A percentile compares a stretch with the other conserved stretches of the same genome.
Evolutionary conservation across 179 eudicot genomes (phyloP).

Genomic region (Nepenthes alata): DNA sequence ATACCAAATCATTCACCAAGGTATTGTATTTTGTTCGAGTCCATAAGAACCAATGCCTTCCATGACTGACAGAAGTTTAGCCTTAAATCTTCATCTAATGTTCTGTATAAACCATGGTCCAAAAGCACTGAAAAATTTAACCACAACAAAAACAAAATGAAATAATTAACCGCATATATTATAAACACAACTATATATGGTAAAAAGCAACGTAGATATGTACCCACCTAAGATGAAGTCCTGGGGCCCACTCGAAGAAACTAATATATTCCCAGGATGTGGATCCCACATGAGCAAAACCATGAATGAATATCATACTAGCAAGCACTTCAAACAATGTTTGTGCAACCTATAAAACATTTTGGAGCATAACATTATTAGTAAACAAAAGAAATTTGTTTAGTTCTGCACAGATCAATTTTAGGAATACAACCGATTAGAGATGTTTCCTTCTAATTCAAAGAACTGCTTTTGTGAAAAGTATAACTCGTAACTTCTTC

Average conservation of each 20-base stretch:
- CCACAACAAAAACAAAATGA: conserved; percentile 6
- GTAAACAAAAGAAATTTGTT: not conserved
- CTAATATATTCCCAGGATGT: conserved; percentile 91
- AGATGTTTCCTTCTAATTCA: too few species aligned
- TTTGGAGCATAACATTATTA: too few species aligned
- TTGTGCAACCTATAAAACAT: conserved; percentile 56
- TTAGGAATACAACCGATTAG: too few species aligned
- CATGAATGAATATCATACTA: conserved; percentile 88
- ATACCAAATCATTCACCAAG: conserved; percentile 65
- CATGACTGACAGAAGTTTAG: conserved; percentile 64
- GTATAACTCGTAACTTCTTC: too few species aligned
- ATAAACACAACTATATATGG: not conserved
- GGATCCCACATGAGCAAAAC: conserved; percentile 94
- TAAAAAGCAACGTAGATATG: not conserved
- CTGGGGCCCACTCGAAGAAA: conserved; percentile 41
- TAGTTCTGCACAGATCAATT: not conserved
- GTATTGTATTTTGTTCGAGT: conserved; percentile 43
- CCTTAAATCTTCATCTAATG: conserved; percentile 72
- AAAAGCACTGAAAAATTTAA: conserved; percentile 48
- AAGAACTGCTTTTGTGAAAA: too few species aligned
- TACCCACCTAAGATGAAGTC: conserved; percentile 64
- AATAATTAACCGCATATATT: not conserved
- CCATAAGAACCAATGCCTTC: conserved; percentile 66
- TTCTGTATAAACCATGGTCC: conserved; percentile 87
- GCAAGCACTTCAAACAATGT: conserved; percentile 66